Base-by-base conservation (phyloP, 2,329 filamentous ascomycete species). In the Fusarium goolgardi region DNA sequence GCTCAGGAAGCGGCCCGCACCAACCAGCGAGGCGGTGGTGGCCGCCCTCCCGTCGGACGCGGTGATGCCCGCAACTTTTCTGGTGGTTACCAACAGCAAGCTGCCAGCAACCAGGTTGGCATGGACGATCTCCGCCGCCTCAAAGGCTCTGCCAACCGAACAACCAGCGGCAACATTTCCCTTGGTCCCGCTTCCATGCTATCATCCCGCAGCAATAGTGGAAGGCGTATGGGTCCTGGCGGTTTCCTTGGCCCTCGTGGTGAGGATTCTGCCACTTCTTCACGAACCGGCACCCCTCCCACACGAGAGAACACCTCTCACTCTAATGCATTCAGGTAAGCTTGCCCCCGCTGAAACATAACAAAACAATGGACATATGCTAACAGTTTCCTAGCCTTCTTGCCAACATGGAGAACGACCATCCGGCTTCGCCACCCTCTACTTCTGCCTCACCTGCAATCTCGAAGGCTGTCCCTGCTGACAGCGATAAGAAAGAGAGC, bases 251-350 rank as follows among this genome's bases (percentile, higher is more conserved):
- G 87, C 71, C 89, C 92, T 73, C 87, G 89, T 65, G 90, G 89
- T 63, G 94, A 97, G 75, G 94, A 97, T 73, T 97, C 94, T 65
- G 92, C 89, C 73, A 88, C 90, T 71, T 96, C 93, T 56, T 97
- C 94, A 63, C 90, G 96, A 72, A 96, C 93, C 57, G 93, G 92
- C 74, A 98, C 95, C 49, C 94, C 94, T 56, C 92, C 94, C 45
- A 87, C 86, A 21, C 80, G 82, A 55, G 81, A 84, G 65, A 78
- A 74, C 59, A 86, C 87, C 54, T 90, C 88, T 62, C 91, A 91
- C 76, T 88, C 90, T 72, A 99, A 99, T 84, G 91, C 94, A 73
- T 99, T 97, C 84, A 95, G 93, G 94, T 97, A 88, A 85, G 91
- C 70, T 37, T 37, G 10, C 16, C 12, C 9, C 15, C 9, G 13